Evolutionary conservation across 805 yeast species (phyloP), one percentile per base, ranked within the genome.

Genomic region (Metschnikowia continentalis): DNA sequence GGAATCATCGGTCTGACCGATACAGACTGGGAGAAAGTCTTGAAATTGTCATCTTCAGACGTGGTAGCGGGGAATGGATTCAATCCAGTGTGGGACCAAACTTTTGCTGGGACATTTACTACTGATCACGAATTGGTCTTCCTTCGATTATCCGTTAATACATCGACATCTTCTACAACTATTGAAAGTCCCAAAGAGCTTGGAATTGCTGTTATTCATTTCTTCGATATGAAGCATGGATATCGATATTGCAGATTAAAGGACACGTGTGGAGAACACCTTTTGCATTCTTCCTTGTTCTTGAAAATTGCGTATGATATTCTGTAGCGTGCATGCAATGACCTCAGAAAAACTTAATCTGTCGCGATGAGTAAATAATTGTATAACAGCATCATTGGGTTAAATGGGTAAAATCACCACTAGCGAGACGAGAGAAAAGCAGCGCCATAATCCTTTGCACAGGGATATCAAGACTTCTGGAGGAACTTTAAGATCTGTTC

Each of bases 41-140:
- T 53, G n/a, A 22, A 17, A 20, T 33, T 15, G 0, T 50, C 53
- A 3, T 48, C 53, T 13, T 60, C 65, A 2, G 41, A 49, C 3
- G 58, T 63, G 3, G 77, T 86, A 1, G 62, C 65, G 6, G 82
- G 81, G 46, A 90, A 91, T 67, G 97, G 97, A 0, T 89, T 88
- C 68, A 90, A 88, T 61, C 97, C 97, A 0, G 67, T 77, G 6
- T 92, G 97, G 97, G 81, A 84, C 54, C 75, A 78, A 46, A 64
- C 62, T 4, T 76, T 83, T 53, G 54, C 63, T n/a, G 76, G 84
- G 3, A 64, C 75, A 6, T 64, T 70, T 41, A 52, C 62, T n/a
- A 43, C 56, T 6, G 58, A 60, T 5, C 67, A 71, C 49, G 76
- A 79, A 6, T 70, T 86, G 38, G 77, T 82, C 2, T 88, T 88